Conservation (phyloP, 441 rosid genomes). For the Erodium chrysanthum region DNA sequence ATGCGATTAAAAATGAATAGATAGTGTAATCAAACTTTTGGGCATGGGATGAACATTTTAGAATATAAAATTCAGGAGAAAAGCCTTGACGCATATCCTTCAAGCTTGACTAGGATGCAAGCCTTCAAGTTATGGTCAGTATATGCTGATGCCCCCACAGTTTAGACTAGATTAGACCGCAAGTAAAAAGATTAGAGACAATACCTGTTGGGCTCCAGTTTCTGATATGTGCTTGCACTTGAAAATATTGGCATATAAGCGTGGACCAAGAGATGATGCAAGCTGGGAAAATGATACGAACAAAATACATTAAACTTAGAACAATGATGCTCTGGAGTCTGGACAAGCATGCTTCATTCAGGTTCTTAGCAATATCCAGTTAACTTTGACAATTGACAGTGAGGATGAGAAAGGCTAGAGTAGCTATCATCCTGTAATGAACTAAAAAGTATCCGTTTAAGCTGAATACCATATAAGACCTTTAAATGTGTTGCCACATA, state of each 20-base stretch:
- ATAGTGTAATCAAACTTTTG: not conserved
- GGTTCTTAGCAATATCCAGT: not conserved
- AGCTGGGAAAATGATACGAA: constrained; percentile 48
- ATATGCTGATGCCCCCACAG: not conserved
- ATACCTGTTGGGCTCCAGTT: constrained; percentile 97
- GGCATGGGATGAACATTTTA: not conserved
- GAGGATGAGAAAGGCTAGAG: not conserved
- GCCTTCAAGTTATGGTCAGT: not conserved
- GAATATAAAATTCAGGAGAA: not conserved
- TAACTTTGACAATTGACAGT: not conserved
- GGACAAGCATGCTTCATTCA: not conserved
- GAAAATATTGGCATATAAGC: constrained; percentile 86
- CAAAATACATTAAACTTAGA: not conserved
- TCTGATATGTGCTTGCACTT: constrained; percentile 96
- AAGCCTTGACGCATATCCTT: not conserved
- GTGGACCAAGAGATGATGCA: constrained; percentile 94
- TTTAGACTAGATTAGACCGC: not conserved
- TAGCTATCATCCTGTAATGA: not conserved
- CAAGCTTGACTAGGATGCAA: not conserved
- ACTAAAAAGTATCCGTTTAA: not conserved
- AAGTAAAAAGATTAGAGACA: constrained; percentile 11
- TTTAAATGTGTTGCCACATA: not conserved
- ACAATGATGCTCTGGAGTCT: not conserved
- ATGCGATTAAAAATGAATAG: not conserved
- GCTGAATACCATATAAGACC: not conserved